Percentiles rank a stretch among this genome's conserved stretches.
Evolutionary conservation across 129 eudicot genomes (phyloP).

Genomic region (Solidago caesia): DNA sequence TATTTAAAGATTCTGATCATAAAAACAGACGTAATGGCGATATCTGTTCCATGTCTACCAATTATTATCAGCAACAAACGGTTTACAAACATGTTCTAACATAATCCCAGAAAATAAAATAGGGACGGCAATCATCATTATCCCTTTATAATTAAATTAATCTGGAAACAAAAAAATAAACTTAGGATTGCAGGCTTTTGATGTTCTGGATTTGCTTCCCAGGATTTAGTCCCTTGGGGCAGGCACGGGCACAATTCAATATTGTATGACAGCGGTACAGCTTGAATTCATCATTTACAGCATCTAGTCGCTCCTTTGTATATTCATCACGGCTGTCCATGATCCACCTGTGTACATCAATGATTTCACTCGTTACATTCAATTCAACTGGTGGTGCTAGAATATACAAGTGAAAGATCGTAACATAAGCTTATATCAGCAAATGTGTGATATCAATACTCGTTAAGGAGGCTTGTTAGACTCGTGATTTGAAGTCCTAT

Average conservation of each 20-base stretch:
- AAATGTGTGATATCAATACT: no score
- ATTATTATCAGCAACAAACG: conserved; percentile 31
- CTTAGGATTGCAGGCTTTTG: conserved; percentile 61
- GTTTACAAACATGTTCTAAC: conserved; percentile 26
- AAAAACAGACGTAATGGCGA: conserved; percentile 20
- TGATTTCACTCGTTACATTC: neutral
- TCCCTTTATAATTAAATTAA: conserved; percentile 12
- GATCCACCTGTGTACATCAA: conserved; percentile 21
- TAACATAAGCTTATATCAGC: no score
- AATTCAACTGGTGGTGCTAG: neutral
- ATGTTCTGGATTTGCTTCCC: conserved; percentile 85
- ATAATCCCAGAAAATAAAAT: conserved; percentile 20
- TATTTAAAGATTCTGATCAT: conserved; percentile 10
- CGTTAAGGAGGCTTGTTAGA: no score
- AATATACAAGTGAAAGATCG: no score
- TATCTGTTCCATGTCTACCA: conserved; percentile 20
- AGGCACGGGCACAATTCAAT: conserved; percentile 48
- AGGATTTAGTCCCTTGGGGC: conserved; percentile 98
- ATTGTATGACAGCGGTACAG: conserved; percentile 17
- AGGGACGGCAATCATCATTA: conserved; percentile 26
- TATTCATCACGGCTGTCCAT: conserved; percentile 51
- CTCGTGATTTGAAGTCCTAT: no score
- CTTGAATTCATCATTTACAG: conserved; percentile 88
- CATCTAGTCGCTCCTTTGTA: conserved; percentile 85
- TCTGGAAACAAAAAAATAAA: neutral